phyloP scores from a whole-genome alignment of 202 grass and related monocot species.

The Panicum virgatum region DNA sequence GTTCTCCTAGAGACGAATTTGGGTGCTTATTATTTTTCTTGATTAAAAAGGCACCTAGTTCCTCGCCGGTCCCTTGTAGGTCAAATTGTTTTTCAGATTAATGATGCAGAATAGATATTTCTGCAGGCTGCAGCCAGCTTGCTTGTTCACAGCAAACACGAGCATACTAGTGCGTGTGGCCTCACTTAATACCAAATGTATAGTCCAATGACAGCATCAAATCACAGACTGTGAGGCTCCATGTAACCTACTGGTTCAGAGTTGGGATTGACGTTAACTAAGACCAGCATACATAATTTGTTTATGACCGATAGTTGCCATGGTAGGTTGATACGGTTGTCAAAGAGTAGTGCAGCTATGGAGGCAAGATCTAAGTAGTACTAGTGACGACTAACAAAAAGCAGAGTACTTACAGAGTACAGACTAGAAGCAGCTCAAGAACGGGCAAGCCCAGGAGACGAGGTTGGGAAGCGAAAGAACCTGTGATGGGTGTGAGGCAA shows the following conservation, averaged over 20 bases:
- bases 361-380: not conserved
- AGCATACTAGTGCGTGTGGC: not conserved
- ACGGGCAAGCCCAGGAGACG: not conserved
- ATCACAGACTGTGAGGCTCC: not conserved
- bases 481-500: slow-evolving; percentile 69
- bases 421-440: not conserved
- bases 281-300: not conserved
- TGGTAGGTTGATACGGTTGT: not conserved
- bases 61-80: not conserved
- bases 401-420: not conserved
- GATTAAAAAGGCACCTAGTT: not conserved
- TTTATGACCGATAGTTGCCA: not conserved
- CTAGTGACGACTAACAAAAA: not conserved
- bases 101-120: not conserved
- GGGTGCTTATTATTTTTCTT: not conserved
- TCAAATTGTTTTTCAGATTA: not conserved
- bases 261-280: not conserved
- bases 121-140: no score
- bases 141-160: not conserved
- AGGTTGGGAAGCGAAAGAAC: slow-evolving; percentile 15
- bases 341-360: not conserved
- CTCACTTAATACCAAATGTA: not conserved
- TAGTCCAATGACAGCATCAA: not conserved
- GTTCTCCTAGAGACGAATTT: not conserved
- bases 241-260: not conserved